Evolutionary conservation across 768 basidiomycete species (phyloP).

Genomic region (Suillus ampliporus): DNA sequence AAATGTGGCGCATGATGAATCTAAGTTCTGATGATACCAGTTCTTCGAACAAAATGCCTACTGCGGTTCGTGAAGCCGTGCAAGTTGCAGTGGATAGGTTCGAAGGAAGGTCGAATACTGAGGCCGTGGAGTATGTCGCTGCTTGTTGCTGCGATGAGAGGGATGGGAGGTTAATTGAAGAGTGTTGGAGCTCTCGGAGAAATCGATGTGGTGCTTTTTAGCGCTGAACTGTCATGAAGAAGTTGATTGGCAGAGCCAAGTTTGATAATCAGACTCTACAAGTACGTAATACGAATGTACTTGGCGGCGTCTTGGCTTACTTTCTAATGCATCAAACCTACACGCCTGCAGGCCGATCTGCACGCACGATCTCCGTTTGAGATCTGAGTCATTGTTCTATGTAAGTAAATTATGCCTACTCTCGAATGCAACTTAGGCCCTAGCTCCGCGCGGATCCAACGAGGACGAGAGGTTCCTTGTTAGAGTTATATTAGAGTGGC

Average conservation of each 20-base stretch:
- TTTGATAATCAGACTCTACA: background rate
- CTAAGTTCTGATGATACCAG: too few species aligned
- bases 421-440: too few species aligned
- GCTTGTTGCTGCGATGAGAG: conserved; percentile 70
- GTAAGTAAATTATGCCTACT: background rate
- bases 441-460: too few species aligned
- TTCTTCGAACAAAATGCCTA: conserved; percentile 96
- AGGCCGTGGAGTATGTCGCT: too few species aligned
- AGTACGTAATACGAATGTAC: too few species aligned
- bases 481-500: background rate
- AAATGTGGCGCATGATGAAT: conserved; percentile 12
- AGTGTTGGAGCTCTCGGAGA: conserved; percentile 81
- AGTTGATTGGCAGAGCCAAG: too few species aligned
- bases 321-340: background rate
- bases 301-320: too few species aligned
- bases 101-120: conserved; percentile 57
- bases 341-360: background rate
- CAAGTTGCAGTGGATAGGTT: conserved; percentile 53
- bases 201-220: too few species aligned
- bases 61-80: conserved; percentile 74
- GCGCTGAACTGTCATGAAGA: background rate
- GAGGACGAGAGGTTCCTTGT: too few species aligned
- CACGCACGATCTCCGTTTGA: background rate
- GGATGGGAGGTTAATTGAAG: too few species aligned
- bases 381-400: background rate